Evolutionary conservation across 2,329 filamentous ascomycete species (phyloP).

Genomic region (Plenodomus biglobosus): DNA sequence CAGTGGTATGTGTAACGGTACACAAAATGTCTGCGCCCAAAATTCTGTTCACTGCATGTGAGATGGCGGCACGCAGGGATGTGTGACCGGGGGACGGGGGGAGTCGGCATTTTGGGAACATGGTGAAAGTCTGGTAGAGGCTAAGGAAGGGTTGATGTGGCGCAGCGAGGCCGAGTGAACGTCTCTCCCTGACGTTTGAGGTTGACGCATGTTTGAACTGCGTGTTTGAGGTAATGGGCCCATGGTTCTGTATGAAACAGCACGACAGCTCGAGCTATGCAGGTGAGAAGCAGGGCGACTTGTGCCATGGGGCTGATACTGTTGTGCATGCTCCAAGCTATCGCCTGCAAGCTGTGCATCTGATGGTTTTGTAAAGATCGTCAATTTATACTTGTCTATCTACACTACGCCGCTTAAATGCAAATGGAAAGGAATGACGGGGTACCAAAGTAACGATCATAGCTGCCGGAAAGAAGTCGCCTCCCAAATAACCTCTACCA

Average conservation of each 20-base stretch:
- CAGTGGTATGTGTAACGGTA: background rate
- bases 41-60: background rate
- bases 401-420: background rate
- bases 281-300: slow-evolving; percentile 6
- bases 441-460: background rate
- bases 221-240: background rate
- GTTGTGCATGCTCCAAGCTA: background rate
- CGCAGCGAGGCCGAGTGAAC: slow-evolving; percentile 1
- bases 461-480: background rate
- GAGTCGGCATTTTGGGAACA: background rate
- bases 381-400: background rate
- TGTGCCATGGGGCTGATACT: background rate
- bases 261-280: slow-evolving; percentile 1
- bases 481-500: background rate
- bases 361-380: no score
- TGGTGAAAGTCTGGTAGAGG: background rate
- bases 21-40: background rate
- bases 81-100: background rate
- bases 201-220: background rate
- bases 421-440: background rate
- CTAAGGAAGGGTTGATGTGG: slow-evolving; percentile 2
- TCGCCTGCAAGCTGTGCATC: no score
- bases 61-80: background rate
- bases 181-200: slow-evolving; percentile 1
- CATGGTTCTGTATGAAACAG: background rate